A percentile compares a stretch with the other conserved stretches of the same genome.
Evolutionary conservation across 495 filamentous ascomycete genomes (phyloP).

Genomic region (Cercophora samala): DNA sequence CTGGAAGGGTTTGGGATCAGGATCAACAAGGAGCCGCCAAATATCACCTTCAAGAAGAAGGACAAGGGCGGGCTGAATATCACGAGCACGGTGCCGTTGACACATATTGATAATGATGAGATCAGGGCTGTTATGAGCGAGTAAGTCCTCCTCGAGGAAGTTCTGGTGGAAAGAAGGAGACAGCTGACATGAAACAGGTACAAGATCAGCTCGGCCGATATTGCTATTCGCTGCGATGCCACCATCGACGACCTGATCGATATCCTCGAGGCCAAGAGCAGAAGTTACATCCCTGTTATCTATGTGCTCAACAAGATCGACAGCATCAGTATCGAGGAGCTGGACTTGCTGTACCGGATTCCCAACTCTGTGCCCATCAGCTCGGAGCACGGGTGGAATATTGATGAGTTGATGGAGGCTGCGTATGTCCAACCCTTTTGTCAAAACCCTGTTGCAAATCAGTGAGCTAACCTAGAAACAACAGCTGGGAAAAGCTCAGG

Average conservation of each 20-base stretch:
- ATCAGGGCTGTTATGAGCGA: constrained; percentile 97
- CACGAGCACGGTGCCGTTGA: constrained; percentile 85
- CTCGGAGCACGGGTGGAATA: constrained; percentile 97
- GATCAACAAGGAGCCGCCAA: constrained; percentile 95
- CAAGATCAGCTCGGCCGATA: constrained; percentile 93
- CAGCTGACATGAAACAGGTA: constrained; percentile 46
- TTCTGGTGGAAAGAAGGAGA: not conserved
- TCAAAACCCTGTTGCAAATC: constrained; percentile 8
- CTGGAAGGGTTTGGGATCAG: constrained; percentile 96
- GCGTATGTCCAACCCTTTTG: constrained; percentile 55
- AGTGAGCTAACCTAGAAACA: constrained; percentile 14
- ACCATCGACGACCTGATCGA: constrained; percentile 84
- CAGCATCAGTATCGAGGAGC: constrained; percentile 93
- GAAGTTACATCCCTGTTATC: constrained; percentile 95
- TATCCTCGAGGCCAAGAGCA: constrained; percentile 88
- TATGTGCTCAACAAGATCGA: constrained; percentile 99
- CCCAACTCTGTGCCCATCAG: constrained; percentile 96
- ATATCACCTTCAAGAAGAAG: constrained; percentile 98
- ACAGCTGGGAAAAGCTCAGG: constrained; percentile 86
- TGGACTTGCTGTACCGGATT: constrained; percentile 93
- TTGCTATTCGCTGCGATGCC: constrained; percentile 95
- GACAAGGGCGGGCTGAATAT: constrained; percentile 96
- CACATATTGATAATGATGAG: constrained; percentile 91
- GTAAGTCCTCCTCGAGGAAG: constrained; percentile 19
- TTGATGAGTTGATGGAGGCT: constrained; percentile 92